Percentiles rank a stretch among this genome's conserved stretches.
These are phyloP conservation scores for Cynara cardunculus DNA, from an alignment of 129 eudicot genomes.

Conservation along the genomic window DNA sequence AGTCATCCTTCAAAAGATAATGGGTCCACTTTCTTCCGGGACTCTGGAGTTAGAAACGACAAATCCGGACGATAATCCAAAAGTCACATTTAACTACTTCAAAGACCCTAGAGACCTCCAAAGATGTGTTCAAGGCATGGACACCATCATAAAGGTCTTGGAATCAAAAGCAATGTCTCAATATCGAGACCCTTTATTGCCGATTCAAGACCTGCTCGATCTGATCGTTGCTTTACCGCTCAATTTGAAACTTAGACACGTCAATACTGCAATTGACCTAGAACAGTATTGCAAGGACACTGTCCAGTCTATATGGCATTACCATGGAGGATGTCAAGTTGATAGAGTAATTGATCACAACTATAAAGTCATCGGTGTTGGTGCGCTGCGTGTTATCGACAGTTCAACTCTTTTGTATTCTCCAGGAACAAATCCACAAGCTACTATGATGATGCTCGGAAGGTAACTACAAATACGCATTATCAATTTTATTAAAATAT, in stretches of 20 bases:
- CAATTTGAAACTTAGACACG: conserved; percentile 48
- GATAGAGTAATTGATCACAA: conserved; percentile 59
- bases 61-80: conserved; percentile 62
- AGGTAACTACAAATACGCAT: conserved; percentile 32
- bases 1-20: conserved; percentile 60
- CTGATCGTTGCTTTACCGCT: conserved; percentile 45
- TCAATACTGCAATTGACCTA: conserved; percentile 26
- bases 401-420: conserved; percentile 70
- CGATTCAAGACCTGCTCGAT: conserved; percentile 33
- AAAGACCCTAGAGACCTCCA: conserved; percentile 61
- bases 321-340: conserved; percentile 94
- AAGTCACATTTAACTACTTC: conserved; percentile 74
- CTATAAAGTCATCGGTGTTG: conserved; percentile 61
- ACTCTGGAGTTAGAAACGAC: conserved; percentile 40
- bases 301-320: conserved; percentile 92
- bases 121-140: conserved; percentile 71
- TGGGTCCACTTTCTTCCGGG: conserved; percentile 69
- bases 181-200: conserved; percentile 43
- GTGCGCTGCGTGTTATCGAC: conserved; percentile 63
- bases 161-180: conserved; percentile 45
- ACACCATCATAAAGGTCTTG: conserved; percentile 46
- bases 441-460: conserved; percentile 96
- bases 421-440: conserved; percentile 99
- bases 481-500: neutral
- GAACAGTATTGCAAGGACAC: conserved; percentile 77